Conservation (phyloP, 2,329 filamentous ascomycete genomes). For the Mollisia scopiformis region DNA sequence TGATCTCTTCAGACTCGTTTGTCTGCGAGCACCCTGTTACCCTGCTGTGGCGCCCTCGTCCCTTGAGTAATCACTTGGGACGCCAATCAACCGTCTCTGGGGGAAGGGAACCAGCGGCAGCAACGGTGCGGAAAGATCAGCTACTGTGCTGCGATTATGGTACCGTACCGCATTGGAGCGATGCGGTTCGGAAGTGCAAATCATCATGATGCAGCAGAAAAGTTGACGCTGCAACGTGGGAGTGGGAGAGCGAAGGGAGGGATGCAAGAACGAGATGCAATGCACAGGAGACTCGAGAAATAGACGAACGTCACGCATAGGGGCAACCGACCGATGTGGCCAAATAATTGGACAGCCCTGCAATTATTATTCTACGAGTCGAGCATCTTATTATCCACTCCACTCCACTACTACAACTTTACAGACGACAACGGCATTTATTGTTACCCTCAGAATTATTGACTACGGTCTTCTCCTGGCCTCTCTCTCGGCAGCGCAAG, state of each 20-base stretch:
- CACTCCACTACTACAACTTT: too few species aligned
- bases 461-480: not conserved
- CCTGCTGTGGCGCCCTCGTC: not conserved
- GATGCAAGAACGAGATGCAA: not conserved
- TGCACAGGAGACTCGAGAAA: not conserved
- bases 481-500: not conserved
- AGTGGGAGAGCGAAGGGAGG: not conserved
- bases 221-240: not conserved
- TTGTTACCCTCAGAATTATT: not conserved
- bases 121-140: not conserved
- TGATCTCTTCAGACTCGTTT: not conserved
- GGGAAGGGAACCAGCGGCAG: not conserved
- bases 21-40: not conserved
- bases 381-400: not conserved
- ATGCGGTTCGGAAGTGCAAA: not conserved
- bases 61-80: not conserved
- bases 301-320: not conserved
- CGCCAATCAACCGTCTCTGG: not conserved
- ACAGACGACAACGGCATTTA: not conserved
- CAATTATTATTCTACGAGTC: conserved; percentile 1
- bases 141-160: not conserved
- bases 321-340: not conserved
- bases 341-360: conserved; percentile 14
- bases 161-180: not conserved
- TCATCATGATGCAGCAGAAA: not conserved